These are phyloP conservation scores for Quercus aquifolioides DNA, from an alignment of 306 rosid species.

Conservation along the genomic window DNA sequence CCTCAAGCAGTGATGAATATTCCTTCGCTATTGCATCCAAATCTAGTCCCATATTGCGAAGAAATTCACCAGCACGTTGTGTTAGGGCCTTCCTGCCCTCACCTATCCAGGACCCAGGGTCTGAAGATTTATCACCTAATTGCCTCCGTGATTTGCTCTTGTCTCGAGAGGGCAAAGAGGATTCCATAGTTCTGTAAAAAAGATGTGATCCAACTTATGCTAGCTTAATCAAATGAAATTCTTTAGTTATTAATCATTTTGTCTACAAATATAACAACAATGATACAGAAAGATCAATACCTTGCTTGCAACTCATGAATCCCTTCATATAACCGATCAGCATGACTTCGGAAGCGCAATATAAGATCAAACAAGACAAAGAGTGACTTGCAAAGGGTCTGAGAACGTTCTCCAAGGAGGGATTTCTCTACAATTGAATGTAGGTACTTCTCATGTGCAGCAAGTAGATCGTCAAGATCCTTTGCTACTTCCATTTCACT, in stretches of 20 bases:
- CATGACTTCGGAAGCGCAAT: constrained; percentile 77
- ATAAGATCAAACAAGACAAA: constrained; percentile 84
- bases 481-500: constrained; percentile 89
- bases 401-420: constrained; percentile 91
- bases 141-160: constrained; percentile 53
- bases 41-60: constrained; percentile 72
- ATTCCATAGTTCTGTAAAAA: constrained; percentile 61
- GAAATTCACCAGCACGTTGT: constrained; percentile 84
- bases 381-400: constrained; percentile 74
- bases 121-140: constrained; percentile 36
- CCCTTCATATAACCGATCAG: constrained; percentile 87
- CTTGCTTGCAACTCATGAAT: constrained; percentile 90
- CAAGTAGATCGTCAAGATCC: constrained; percentile 95
- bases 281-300: constrained; percentile 33
- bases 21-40: constrained; percentile 73
- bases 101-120: constrained; percentile 68
- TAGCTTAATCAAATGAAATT: background rate
- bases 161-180: constrained; percentile 59
- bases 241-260: background rate
- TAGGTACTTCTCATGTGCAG: constrained; percentile 91
- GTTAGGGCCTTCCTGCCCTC: constrained; percentile 92
- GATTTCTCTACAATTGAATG: constrained; percentile 87
- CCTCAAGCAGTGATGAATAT: constrained; percentile 82
- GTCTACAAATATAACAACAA: background rate
- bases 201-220: constrained; percentile 16